phyloP scores from a whole-genome alignment of 1,139 yeast species.

The Yamadazyma oceani region DNA sequence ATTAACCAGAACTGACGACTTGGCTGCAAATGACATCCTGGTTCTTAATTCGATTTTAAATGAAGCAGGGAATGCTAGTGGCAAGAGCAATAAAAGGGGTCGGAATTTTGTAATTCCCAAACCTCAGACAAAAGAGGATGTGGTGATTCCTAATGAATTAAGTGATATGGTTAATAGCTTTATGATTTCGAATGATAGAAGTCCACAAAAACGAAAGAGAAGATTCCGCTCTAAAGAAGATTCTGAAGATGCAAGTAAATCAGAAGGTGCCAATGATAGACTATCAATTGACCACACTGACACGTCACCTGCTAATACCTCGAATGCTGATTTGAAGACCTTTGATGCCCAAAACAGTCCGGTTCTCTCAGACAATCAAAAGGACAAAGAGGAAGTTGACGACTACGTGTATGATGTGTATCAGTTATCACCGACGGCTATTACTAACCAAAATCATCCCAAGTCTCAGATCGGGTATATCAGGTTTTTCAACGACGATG shows the following conservation, averaged over 20 bases:
- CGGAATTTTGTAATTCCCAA: slow-evolving; percentile 38
- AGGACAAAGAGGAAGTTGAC: slow-evolving; percentile 59
- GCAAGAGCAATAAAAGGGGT: slow-evolving; percentile 8
- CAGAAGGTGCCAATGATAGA: too few relatives aligned
- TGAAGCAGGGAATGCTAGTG: slow-evolving; percentile 11
- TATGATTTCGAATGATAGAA: slow-evolving; percentile 25
- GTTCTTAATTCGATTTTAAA: slow-evolving; percentile 13
- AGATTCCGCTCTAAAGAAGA: slow-evolving; percentile 4
- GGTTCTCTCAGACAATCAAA: too few relatives aligned
- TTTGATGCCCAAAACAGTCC: too few relatives aligned
- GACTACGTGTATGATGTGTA: slow-evolving; percentile 93
- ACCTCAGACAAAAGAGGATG: slow-evolving; percentile 39
- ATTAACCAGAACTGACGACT: slow-evolving; percentile 62
- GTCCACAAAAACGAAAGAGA: slow-evolving; percentile 6
- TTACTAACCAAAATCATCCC: slow-evolving; percentile 55
- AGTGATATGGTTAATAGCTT: slow-evolving; percentile 67
- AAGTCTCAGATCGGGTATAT: slow-evolving; percentile 62
- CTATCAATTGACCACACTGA: slow-evolving; percentile 8
- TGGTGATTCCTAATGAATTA: slow-evolving; percentile 55
- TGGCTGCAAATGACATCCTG: slow-evolving; percentile 9
- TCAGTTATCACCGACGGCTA: slow-evolving; percentile 31
- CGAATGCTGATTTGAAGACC: too few relatives aligned
- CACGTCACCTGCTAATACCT: too few relatives aligned
- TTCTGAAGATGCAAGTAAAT: neutral
- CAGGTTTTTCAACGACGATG: slow-evolving; percentile 66